These are phyloP conservation scores for Dicorynia guianensis DNA, from an alignment of 306 rosid species.

Conservation along the genomic window DNA sequence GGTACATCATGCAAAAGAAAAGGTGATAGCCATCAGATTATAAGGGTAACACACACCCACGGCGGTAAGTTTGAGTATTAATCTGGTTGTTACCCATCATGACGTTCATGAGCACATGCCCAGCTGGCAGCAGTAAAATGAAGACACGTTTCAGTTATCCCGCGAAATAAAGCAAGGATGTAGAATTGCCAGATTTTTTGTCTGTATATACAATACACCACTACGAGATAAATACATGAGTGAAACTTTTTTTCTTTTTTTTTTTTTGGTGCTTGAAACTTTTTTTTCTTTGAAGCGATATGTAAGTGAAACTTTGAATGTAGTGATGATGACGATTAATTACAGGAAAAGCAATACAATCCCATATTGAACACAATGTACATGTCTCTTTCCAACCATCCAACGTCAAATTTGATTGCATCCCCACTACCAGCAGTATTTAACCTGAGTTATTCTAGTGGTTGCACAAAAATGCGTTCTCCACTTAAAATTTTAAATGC, in stretches of 20 bases:
- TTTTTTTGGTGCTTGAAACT: no score
- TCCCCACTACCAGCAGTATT: background rate
- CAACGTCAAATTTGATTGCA: background rate
- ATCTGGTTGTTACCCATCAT: background rate
- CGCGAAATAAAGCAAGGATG: conserved; percentile 6
- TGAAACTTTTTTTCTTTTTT: no score
- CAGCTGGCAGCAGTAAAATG: background rate
- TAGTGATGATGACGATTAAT: background rate
- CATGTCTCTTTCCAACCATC: conserved; percentile 3
- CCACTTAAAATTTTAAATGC: background rate
- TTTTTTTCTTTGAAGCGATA: no score
- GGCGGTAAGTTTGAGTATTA: background rate
- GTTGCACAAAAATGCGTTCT: conserved; percentile 7
- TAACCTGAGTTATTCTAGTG: background rate
- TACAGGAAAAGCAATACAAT: background rate
- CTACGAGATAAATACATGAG: no score
- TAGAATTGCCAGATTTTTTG: background rate
- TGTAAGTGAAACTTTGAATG: background rate
- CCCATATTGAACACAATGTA: background rate
- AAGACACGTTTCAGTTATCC: conserved; percentile 26
- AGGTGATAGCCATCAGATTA: background rate
- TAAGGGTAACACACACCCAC: no score
- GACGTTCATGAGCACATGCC: background rate
- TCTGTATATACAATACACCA: no score
- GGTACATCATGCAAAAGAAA: background rate